Conservation (phyloP, 345 rosid genomes). For the Microthlaspi erraticum region DNA sequence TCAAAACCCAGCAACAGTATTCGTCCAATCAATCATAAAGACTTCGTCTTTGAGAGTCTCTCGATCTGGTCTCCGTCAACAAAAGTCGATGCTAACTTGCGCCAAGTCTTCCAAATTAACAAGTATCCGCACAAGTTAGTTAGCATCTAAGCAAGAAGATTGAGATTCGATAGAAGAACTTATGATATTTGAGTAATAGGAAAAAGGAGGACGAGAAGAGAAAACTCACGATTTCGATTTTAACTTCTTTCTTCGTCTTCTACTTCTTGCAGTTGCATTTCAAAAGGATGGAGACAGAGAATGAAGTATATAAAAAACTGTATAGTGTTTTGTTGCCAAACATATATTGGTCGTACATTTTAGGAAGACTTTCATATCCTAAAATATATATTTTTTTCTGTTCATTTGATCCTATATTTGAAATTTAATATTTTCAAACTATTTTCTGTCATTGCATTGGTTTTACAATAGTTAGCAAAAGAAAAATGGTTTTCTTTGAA, state of each 20-base stretch:
- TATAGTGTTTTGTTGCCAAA: conserved; percentile 25
- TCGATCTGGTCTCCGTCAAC: conserved; percentile 30
- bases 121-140: conserved; percentile 1
- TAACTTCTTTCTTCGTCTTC: not conserved
- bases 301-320: not conserved
- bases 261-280: conserved; percentile 7
- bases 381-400: not conserved
- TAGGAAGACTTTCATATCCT: conserved; percentile 7
- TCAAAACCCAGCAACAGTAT: not conserved
- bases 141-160: conserved; percentile 6
- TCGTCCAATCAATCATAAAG: conserved; percentile 1
- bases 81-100: conserved; percentile 26
- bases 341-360: conserved; percentile 23
- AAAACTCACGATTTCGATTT: conserved; percentile 16
- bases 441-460: not conserved
- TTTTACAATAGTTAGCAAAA: too few relatives aligned
- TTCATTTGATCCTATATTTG: not conserved
- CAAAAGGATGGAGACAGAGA: conserved; percentile 12
- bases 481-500: too few relatives aligned
- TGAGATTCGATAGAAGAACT: not conserved
- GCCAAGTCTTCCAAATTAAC: conserved; percentile 16
- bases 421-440: not conserved
- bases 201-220: not conserved
- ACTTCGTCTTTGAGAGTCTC: conserved; percentile 22
- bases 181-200: not conserved